These are phyloP conservation scores for Suillus tomentosus DNA, from an alignment of 768 basidiomycete species.

Conservation along the genomic window DNA sequence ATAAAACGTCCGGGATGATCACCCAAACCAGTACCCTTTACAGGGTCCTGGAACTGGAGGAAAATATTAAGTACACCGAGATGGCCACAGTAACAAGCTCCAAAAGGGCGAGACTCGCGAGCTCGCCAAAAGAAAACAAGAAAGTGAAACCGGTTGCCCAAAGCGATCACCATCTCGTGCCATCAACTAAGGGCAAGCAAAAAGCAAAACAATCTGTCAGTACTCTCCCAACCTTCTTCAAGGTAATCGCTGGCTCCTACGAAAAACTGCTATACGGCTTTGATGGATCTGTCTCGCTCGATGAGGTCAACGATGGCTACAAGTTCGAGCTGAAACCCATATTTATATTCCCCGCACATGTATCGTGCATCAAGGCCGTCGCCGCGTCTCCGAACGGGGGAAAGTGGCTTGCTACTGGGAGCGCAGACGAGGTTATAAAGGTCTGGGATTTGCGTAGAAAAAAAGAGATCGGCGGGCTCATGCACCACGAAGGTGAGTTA, in stretches of 20 bases:
- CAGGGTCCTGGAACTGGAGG: too few relatives aligned
- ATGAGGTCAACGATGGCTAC: slow-evolving; percentile 27
- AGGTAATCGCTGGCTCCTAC: slow-evolving; percentile 90
- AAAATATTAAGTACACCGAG: neutral
- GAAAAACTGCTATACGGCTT: slow-evolving; percentile 95
- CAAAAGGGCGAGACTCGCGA: slow-evolving; percentile 30
- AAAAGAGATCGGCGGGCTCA: slow-evolving; percentile 93
- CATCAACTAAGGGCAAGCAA: slow-evolving; percentile 33
- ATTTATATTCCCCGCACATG: slow-evolving; percentile 97
- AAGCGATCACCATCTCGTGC: slow-evolving; percentile 10
- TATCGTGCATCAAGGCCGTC: slow-evolving; percentile 89
- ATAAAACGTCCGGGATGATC: too few relatives aligned
- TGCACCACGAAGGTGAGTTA: slow-evolving; percentile 87
- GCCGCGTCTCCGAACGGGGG: slow-evolving; percentile 87
- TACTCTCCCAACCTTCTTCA: slow-evolving; percentile 64
- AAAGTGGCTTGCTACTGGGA: slow-evolving; percentile 95
- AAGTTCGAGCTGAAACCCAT: slow-evolving; percentile 64
- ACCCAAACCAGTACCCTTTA: too few relatives aligned
- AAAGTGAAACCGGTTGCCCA: slow-evolving; percentile 9
- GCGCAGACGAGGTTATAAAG: slow-evolving; percentile 95
- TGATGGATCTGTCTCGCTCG: slow-evolving; percentile 54
- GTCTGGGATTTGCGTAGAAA: slow-evolving; percentile 92
- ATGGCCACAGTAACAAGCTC: slow-evolving; percentile 4
- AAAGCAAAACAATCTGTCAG: slow-evolving; percentile 22
- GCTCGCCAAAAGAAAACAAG: slow-evolving; percentile 12